Evolutionary conservation across 306 rosid genomes (phyloP).

Genomic region (Neltuma alba): DNA sequence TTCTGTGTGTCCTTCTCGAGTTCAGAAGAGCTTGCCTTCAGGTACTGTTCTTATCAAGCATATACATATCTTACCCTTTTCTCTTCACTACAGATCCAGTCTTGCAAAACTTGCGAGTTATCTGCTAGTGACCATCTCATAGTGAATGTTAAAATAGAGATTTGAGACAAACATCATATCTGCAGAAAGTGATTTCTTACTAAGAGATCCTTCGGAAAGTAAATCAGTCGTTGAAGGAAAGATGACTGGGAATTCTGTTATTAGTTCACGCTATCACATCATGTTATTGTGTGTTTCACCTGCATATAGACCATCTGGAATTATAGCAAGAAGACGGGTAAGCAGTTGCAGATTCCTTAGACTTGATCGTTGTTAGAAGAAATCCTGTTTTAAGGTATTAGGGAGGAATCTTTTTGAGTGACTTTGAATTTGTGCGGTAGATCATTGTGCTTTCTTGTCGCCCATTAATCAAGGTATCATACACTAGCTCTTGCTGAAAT

Average conservation of each 20-base stretch:
- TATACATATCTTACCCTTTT: too few relatives aligned
- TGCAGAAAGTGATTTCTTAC: background rate
- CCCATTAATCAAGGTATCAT: conserved; percentile 22
- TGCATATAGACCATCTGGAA: background rate
- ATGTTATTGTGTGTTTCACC: too few relatives aligned
- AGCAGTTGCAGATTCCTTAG: background rate
- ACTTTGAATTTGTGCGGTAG: conserved; percentile 28
- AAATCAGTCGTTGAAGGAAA: background rate
- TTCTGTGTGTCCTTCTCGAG: conserved; percentile 41
- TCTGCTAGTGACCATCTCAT: background rate
- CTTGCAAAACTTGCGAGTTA: background rate
- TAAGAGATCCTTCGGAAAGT: background rate
- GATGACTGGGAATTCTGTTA: background rate
- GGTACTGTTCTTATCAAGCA: conserved; percentile 43
- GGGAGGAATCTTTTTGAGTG: background rate
- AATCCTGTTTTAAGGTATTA: conserved; percentile 26
- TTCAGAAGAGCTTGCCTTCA: conserved; percentile 47
- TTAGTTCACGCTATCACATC: too few relatives aligned
- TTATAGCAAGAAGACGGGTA: background rate
- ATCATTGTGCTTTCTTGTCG: conserved; percentile 20
- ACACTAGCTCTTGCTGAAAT: conserved; percentile 30
- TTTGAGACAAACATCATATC: background rate
- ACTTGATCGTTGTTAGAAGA: background rate
- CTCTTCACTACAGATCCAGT: background rate
- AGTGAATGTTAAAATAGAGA: background rate